Percentiles rank a stretch among this genome's conserved stretches.
These are phyloP conservation scores for Aulographum hederae DNA, from an alignment of 2,329 filamentous ascomycete species.

Conservation along the genomic window DNA sequence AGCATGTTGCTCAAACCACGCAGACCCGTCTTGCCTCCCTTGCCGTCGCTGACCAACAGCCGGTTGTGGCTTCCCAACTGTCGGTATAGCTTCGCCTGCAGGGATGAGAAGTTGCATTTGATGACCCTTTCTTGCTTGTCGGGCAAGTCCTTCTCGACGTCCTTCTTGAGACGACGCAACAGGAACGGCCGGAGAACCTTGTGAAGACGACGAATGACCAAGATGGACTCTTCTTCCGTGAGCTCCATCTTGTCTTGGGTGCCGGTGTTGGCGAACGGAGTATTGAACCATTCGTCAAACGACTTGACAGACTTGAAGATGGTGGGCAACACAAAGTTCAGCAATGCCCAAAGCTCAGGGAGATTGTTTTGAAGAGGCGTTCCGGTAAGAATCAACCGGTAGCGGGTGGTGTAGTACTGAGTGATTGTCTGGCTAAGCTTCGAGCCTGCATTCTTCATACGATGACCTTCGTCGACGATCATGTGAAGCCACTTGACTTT, in stretches of 20 bases:
- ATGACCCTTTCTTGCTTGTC: slow-evolving; percentile 99
- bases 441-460: slow-evolving; percentile 97
- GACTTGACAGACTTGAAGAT: slow-evolving; percentile 99
- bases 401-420: slow-evolving; percentile 85
- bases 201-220: slow-evolving; percentile 94
- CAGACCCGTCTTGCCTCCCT: slow-evolving; percentile 84
- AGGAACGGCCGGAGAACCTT: slow-evolving; percentile 96
- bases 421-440: slow-evolving; percentile 92
- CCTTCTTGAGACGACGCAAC: slow-evolving; percentile 95
- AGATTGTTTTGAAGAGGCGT: slow-evolving; percentile 96
- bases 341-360: slow-evolving; percentile 87
- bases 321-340: slow-evolving; percentile 94
- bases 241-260: slow-evolving; percentile 97
- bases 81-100: slow-evolving; percentile 89
- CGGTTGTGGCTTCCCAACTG: slow-evolving; percentile 94
- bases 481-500: slow-evolving; percentile 99
- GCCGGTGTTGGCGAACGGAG: slow-evolving; percentile 94
- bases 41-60: slow-evolving; percentile 84
- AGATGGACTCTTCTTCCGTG: slow-evolving; percentile 97
- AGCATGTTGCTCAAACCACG: slow-evolving; percentile 98
- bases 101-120: slow-evolving; percentile 94
- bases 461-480: slow-evolving; percentile 98
- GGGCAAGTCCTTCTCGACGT: slow-evolving; percentile 95
- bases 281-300: slow-evolving; percentile 99
- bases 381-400: slow-evolving; percentile 91